A percentile compares a stretch with the other conserved stretches of the same genome.
Evolutionary conservation across 495 filamentous ascomycete genomes (phyloP).

Genomic region (Daldinia bambusicola): DNA sequence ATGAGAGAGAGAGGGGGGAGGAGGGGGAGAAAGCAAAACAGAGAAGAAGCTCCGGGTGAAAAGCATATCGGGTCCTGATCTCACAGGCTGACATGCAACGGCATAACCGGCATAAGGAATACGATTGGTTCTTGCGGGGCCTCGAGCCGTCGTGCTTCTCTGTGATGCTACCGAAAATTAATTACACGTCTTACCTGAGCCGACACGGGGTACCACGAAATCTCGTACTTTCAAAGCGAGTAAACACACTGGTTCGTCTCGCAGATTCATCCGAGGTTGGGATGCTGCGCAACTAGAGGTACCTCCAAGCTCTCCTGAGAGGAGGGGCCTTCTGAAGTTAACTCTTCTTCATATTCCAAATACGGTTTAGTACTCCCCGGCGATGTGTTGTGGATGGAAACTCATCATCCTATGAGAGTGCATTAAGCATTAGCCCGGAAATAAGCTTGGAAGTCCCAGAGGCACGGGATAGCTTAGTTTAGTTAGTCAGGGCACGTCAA

Average conservation of each 20-base stretch:
- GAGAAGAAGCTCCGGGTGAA: slow-evolving; percentile 18
- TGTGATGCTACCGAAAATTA: slow-evolving; percentile 38
- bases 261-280: slow-evolving; percentile 32
- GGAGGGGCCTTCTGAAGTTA: neutral
- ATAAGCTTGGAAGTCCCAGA: slow-evolving; percentile 10
- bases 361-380: slow-evolving; percentile 1
- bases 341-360: slow-evolving; percentile 12
- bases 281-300: slow-evolving; percentile 34
- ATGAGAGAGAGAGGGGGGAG: slow-evolving; percentile 1
- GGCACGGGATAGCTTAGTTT: slow-evolving; percentile 25
- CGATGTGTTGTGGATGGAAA: slow-evolving; percentile 3
- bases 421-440: slow-evolving; percentile 3
- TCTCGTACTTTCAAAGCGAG: slow-evolving; percentile 30
- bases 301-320: neutral
- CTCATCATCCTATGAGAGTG: neutral
- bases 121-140: slow-evolving; percentile 25
- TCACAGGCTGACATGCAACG: slow-evolving; percentile 35
- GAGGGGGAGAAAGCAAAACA: slow-evolving; percentile 18
- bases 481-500: slow-evolving; percentile 8
- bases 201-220: slow-evolving; percentile 43
- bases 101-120: slow-evolving; percentile 14
- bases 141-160: slow-evolving; percentile 20
- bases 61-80: slow-evolving; percentile 41
- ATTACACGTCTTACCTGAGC: slow-evolving; percentile 38
- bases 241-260: slow-evolving; percentile 17